Evolutionary conservation across 192 early-diverging fungal genomes (phyloP).

Genomic region (Allomyces arbusculus): DNA sequence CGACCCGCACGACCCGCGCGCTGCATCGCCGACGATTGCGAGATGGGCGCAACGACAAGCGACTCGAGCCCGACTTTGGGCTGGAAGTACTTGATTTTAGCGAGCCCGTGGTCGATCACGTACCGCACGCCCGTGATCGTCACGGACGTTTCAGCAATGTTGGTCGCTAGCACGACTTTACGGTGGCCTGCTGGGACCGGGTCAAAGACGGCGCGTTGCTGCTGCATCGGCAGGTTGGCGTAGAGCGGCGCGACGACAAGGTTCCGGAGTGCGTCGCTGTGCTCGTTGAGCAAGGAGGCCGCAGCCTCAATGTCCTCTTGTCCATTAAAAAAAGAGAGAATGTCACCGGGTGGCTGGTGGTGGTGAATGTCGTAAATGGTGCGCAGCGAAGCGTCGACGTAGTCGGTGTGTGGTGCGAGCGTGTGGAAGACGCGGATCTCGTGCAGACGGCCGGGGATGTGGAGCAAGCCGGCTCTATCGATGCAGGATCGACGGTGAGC

Average conservation of each 20-base stretch:
- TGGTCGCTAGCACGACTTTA: conserved; percentile 88
- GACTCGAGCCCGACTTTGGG: conserved; percentile 77
- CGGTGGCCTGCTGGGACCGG: conserved; percentile 61
- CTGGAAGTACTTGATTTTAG: conserved; percentile 77
- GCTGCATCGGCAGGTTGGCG: conserved; percentile 69
- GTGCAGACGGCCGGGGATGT: conserved; percentile 77
- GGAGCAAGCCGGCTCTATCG: conserved; percentile 49
- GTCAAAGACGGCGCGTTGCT: conserved; percentile 79
- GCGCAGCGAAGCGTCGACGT: conserved; percentile 72
- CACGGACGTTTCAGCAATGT: conserved; percentile 95
- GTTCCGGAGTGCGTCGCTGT: conserved; percentile 35
- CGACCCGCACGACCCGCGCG: conserved; percentile 87
- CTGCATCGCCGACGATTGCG: conserved; percentile 78
- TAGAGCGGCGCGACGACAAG: conserved; percentile 75
- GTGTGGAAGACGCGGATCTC: conserved; percentile 70
- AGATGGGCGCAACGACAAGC: conserved; percentile 66
- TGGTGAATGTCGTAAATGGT: conserved; percentile 77
- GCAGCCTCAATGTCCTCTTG: conserved; percentile 86
- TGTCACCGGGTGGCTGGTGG: conserved; percentile 67
- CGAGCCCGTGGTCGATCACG: conserved; percentile 84
- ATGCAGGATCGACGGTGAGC: neutral
- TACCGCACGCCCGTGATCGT: conserved; percentile 87
- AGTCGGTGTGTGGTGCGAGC: conserved; percentile 62
- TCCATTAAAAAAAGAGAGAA: conserved; percentile 82
- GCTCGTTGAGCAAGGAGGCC: conserved; percentile 58